Percentiles rank a stretch among this genome's conserved stretches.
These are phyloP conservation scores for Rhizopogon sp. DNA, from an alignment of 768 basidiomycete species.

Conservation along the genomic window DNA sequence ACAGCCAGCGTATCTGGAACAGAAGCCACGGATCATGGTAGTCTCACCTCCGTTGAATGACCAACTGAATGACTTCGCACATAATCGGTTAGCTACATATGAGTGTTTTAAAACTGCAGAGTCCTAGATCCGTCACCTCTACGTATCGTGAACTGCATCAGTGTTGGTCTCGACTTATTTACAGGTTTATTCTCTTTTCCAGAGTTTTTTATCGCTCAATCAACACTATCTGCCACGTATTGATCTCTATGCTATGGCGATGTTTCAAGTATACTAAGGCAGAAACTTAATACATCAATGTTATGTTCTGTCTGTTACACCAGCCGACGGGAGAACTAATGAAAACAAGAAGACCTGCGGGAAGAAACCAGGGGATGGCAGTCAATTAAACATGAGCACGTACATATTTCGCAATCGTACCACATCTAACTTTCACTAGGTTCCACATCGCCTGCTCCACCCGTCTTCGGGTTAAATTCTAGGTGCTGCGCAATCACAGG, in stretches of 20 bases:
- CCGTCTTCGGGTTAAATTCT: conserved; percentile 48
- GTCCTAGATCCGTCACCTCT: background rate
- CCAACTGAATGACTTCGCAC: background rate
- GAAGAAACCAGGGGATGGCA: no score
- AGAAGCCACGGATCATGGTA: conserved; percentile 32
- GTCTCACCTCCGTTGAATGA: conserved; percentile 49
- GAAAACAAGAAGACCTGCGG: no score
- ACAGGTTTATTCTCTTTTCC: background rate
- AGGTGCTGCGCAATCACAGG: conserved; percentile 59
- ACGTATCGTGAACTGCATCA: background rate
- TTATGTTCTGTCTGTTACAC: no score
- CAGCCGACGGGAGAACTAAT: no score
- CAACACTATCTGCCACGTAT: no score
- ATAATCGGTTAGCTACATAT: background rate
- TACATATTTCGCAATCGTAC: background rate
- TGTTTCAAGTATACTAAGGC: no score
- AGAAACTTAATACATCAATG: no score
- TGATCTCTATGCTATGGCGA: no score
- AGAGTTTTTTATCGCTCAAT: no score
- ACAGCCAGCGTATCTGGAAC: conserved; percentile 35
- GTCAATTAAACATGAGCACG: background rate
- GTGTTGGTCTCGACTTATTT: background rate
- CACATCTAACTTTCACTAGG: conserved; percentile 10
- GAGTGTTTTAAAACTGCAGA: background rate
- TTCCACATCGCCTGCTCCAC: conserved; percentile 16